Conservation (phyloP, 495 filamentous ascomycete genomes). For the Aspergillus saccharolyticus region DNA sequence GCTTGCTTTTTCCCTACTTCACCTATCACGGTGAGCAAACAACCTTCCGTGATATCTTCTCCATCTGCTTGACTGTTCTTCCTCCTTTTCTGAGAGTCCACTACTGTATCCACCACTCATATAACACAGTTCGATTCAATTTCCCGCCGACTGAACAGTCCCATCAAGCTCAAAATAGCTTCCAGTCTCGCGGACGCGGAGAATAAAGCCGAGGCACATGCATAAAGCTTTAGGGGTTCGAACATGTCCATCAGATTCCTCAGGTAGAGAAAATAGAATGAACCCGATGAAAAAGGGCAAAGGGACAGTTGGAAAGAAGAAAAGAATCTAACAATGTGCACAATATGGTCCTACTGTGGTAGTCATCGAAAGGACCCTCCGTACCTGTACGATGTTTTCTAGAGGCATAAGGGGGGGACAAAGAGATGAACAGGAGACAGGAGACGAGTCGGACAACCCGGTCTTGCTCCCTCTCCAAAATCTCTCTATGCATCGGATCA, state of each 20-base stretch:
- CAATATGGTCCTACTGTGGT: background rate
- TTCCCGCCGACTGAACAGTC: background rate
- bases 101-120: background rate
- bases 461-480: background rate
- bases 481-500: background rate
- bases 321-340: no score
- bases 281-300: no score
- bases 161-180: background rate
- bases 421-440: background rate
- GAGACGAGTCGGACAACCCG: background rate
- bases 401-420: background rate
- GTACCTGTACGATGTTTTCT: background rate
- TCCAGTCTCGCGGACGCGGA: background rate
- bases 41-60: background rate
- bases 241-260: background rate
- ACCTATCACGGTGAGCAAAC: background rate
- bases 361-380: background rate
- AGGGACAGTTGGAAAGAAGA: no score
- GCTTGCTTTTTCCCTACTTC: background rate
- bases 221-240: no score
- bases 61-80: background rate
- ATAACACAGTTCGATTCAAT: background rate
- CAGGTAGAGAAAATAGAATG: background rate
- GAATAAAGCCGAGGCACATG: background rate
- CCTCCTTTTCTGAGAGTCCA: background rate